Evolutionary conservation across 345 rosid species (phyloP), one percentile per base, ranked within the genome.

Genomic region (Citrus inodora): DNA sequence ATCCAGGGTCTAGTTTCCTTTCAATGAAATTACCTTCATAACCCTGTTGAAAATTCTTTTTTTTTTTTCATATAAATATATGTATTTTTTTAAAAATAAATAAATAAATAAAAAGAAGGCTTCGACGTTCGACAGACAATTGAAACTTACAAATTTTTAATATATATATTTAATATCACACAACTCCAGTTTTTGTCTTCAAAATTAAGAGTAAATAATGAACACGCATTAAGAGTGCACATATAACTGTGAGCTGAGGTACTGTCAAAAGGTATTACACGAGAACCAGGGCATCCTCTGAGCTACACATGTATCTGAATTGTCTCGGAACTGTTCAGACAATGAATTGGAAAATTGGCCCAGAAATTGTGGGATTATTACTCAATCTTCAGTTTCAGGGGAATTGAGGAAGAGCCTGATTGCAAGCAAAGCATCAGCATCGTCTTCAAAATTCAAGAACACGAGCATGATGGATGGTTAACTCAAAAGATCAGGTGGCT

Each of bases 401-500:
- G 8, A 60, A 17, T n/a, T 66, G 38, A 60, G 55, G 33, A 38
- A 38, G 64, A 21, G 32, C 53, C 42, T 17, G 38, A 13, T 24
- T 42, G 58, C 69, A 75, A 48, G 21, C 46, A 64, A 30, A 46
- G 22, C 30, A 46, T 27, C 76, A 59, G 4, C 35, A 6, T 46
- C 42, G 38, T 21, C 8, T 30, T 60, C 16, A 63, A 60, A 14
- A 40, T 42, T 28, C 56, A 25, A 6, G 4, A 27, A 3, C 10
- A 24, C 10, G 46, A 71, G 28, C 7, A 21, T 56, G 24, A 25
- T 71, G 81, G 67, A 25, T 72, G 81, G 67, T 79, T 79, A 83
- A 64, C 46, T 80, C 70, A 78, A 73, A 28, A 82, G 80, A 76
- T 86, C 84, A 68, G 59, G 77, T 38, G 46, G 81, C 71, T 77